These are phyloP conservation scores for Puya raimondii DNA, from an alignment of 176 grass and related monocot species.

Conservation along the genomic window DNA sequence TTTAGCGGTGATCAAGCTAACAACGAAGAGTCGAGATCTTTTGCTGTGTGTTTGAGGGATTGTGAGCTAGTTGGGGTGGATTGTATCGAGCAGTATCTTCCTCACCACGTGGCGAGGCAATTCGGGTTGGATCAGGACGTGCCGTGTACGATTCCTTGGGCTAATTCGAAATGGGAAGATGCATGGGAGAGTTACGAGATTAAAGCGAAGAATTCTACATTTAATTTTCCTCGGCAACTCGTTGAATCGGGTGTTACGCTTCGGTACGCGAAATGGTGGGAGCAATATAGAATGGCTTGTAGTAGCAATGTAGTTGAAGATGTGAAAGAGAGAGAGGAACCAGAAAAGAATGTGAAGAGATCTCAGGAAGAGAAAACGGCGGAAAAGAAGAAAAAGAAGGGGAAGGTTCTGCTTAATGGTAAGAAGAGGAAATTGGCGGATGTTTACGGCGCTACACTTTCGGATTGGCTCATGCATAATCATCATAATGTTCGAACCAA, in stretches of 20 bases:
- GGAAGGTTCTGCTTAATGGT: constrained; percentile 21
- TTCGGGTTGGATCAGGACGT: constrained; percentile 97
- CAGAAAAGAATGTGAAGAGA: constrained; percentile 22
- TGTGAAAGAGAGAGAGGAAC: constrained; percentile 3
- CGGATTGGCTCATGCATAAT: constrained; percentile 27
- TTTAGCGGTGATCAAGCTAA: constrained; percentile 29
- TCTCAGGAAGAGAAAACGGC: constrained; percentile 32
- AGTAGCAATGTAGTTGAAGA: constrained; percentile 15
- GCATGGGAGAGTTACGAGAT: constrained; percentile 73
- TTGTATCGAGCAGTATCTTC: constrained; percentile 81
- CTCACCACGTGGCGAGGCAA: constrained; percentile 80
- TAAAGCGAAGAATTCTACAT: constrained; percentile 40
- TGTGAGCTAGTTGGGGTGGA: constrained; percentile 84
- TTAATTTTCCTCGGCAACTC: constrained; percentile 50
- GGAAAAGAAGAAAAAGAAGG: constrained; percentile 52
- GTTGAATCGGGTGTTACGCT: constrained; percentile 43
- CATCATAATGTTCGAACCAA: constrained; percentile 5
- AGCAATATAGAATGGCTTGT: constrained; percentile 30
- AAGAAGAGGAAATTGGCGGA: constrained; percentile 82
- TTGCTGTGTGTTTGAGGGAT: constrained; percentile 50
- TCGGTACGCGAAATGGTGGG: constrained; percentile 64
- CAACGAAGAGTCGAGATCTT: constrained; percentile 39
- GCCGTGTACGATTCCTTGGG: constrained; percentile 39
- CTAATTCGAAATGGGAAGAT: constrained; percentile 43
- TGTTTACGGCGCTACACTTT: constrained; percentile 57